Base-by-base conservation (phyloP, 371 early-diverging fungal species). In the Zancudomyces culisetae region DNA sequence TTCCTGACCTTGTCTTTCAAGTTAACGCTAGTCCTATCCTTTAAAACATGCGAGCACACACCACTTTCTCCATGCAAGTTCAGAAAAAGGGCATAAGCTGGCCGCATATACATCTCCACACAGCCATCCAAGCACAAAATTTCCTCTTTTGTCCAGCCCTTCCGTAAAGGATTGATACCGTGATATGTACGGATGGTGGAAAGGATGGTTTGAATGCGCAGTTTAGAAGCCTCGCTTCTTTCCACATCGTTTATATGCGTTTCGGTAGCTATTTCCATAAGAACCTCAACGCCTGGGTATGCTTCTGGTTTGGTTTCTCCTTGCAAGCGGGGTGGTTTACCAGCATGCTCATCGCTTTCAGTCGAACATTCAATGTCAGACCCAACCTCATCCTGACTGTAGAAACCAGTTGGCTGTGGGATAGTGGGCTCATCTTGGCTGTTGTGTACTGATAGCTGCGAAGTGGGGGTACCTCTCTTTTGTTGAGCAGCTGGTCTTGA, bases 1-100 rank as follows among this genome's bases (percentile, higher is more conserved):
- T 54, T 66, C 28, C 65, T 56, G 43, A 65, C 65, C 55, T 65
- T 65, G 60, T 65, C 65, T 56, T 65, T 65, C 43, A 65, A 55
- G 42, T 65, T 45, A 35, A 27, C 40, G 18, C 60, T 52, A 18
- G 41, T 66, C 52, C 65, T 59, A 30, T 45, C 49, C 15, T 22
- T 40, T 28, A 65, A 55, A 15, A 60, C 21, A 21, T 42, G 45
- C 50, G 58, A 54, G 22, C 27, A 35, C 21, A 28, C 22, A 13
- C 65, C 65, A 35, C 47, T 18, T 12, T 26, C 15, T 27, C 65
- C 65, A 43, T 65, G 58, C 49, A 52, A 19, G 40, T 49, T 2
- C 21, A 57, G 52, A 40, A 65, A 62, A 20, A 27, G 40, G 29
- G 58, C 22, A 60, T 63, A 65, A n/a, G 20, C 42, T 21, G 27